Evolutionary conservation across 306 rosid species (phyloP), one percentile per base, ranked within the genome.

Genomic region (Medicago lupulina): DNA sequence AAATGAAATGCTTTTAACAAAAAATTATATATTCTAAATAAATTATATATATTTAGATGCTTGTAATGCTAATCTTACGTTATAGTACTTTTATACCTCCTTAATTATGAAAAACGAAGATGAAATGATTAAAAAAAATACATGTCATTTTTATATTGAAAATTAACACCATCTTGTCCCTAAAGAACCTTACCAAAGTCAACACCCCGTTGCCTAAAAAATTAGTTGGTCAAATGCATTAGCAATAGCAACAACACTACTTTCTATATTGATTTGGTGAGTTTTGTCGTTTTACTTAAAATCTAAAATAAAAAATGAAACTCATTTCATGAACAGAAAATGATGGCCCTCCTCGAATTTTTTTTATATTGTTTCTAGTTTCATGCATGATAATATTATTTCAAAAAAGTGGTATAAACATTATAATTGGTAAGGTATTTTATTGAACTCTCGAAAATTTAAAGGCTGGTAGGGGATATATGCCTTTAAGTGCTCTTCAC

Each of bases 401-500:
- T 55, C 6, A 6, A 47, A 4, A 19, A 19, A 55, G 1, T 21
- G 10, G 2, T 21, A 54, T 18, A 18, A 54, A 54, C 28, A 54
- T 54, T 46, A n/a, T n/a, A n/a, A n/a, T n/a, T n/a, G n/a, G n/a
- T n/a, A n/a, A n/a, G n/a, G n/a, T n/a, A 11, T 46, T 46, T 46
- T 46, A 46, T 46, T 44, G n/a, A 12, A 44, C 15, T 10, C 50
- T 44, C 4, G 4, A 44, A n/a, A n/a, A n/a, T n/a, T n/a, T n/a
- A n/a, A n/a, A n/a, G n/a, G n/a, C n/a, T n/a, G n/a, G n/a, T n/a
- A n/a, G n/a, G n/a, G n/a, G n/a, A n/a, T n/a, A n/a, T n/a, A n/a
- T n/a, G n/a, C n/a, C n/a, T n/a, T n/a, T 28, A 69, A 71, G 86
- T 87, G 84, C 86, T 68, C 78, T 71, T 76, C 89, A 87, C 86